A percentile compares a stretch with the other conserved stretches of the same genome.
These are phyloP conservation scores for Colletotrichum paranaense DNA, from an alignment of 2,329 filamentous ascomycete genomes.

Conservation along the genomic window DNA sequence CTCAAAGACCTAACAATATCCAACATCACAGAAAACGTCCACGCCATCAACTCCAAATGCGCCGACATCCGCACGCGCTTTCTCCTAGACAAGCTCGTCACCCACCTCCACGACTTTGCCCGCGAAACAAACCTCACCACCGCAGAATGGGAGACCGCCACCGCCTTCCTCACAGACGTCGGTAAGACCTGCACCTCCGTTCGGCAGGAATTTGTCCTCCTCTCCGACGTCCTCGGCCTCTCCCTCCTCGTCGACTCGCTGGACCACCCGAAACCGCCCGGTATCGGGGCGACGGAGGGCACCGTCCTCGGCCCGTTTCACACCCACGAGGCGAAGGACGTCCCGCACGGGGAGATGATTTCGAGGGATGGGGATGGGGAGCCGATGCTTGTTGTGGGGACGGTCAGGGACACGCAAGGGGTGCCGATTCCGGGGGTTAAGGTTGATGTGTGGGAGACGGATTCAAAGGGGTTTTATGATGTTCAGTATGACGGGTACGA, in stretches of 20 bases:
- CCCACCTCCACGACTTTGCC: not conserved
- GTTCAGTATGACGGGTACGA: not conserved
- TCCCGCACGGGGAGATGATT: not conserved
- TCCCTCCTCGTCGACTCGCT: not conserved
- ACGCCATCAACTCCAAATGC: not conserved
- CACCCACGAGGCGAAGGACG: not conserved
- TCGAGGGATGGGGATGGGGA: not conserved
- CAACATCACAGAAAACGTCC: not conserved
- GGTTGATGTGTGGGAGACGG: not conserved
- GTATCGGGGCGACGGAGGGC: not conserved
- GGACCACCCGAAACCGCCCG: not conserved
- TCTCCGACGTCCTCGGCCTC: not conserved
- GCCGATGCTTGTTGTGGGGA: not conserved
- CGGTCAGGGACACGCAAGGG: not conserved
- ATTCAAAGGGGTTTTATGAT: not conserved
- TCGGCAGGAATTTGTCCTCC: not conserved
- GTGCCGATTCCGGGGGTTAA: not conserved
- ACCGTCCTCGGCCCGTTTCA: not conserved
- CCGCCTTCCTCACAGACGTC: not conserved
- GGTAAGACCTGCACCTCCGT: not conserved
- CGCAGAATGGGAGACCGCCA: not conserved
- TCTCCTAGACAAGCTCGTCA: not conserved
- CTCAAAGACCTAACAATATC: not conserved
- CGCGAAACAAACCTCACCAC: not conserved
- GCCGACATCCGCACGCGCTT: not conserved